These are phyloP conservation scores for Plantago major DNA, from an alignment of 257 asterid species.

Conservation along the genomic window DNA sequence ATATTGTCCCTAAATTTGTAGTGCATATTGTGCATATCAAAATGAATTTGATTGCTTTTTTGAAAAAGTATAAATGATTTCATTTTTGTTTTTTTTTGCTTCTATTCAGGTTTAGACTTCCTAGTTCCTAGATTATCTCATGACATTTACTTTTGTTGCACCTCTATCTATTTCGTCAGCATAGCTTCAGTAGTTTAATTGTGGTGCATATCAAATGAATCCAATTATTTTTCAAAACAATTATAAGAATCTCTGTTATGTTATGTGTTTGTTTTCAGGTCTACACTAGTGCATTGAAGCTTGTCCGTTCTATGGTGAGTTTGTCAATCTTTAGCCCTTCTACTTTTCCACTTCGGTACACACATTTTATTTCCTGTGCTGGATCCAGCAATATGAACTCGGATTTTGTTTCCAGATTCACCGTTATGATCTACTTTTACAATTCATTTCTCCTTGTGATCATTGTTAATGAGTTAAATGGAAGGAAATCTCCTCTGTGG, in stretches of 20 bases:
- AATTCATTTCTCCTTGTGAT: constrained; percentile 12
- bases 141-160: constrained; percentile 2
- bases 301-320: constrained; percentile 95
- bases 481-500: constrained; percentile 5
- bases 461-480: neutral
- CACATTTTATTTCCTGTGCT: neutral
- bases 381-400: constrained; percentile 6
- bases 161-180: constrained; percentile 8
- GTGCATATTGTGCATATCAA: no score
- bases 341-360: constrained; percentile 4
- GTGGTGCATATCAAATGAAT: neutral
- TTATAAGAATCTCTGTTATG: neutral
- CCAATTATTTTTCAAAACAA: neutral
- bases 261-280: constrained; percentile 52
- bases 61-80: neutral
- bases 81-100: neutral
- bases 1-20: no score
- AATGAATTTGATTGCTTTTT: no score
- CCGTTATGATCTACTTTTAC: neutral
- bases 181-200: no score
- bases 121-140: neutral
- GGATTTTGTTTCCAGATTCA: constrained; percentile 11
- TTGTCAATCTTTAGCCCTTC: constrained; percentile 19
- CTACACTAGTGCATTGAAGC: constrained; percentile 95
- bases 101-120: no score